Percentiles rank a stretch among this genome's conserved stretches.
Conservation (phyloP, 2,329 filamentous ascomycete species). For the Uncinocarpus reesii region DNA sequence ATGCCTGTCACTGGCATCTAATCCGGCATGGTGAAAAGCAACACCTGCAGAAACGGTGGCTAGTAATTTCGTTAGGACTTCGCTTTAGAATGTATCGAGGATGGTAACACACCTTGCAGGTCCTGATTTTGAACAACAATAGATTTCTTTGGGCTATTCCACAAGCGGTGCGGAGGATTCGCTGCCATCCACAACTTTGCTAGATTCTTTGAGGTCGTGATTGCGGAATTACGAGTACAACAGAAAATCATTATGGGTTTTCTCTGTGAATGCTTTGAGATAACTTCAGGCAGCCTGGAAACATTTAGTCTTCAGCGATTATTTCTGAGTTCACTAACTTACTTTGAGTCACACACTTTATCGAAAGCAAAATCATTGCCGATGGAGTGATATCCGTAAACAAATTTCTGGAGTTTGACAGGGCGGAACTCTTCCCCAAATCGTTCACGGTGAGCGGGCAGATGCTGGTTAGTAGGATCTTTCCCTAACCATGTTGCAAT, state of each 20-base stretch:
- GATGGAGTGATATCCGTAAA: conserved; percentile 57
- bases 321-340: conserved; percentile 16
- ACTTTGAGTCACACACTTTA: conserved; percentile 53
- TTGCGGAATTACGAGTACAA: conserved; percentile 61
- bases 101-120: conserved; percentile 44
- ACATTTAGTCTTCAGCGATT: neutral
- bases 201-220: conserved; percentile 56
- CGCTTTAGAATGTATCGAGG: conserved; percentile 1
- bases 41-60: conserved; percentile 50
- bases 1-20: conserved; percentile 54
- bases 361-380: conserved; percentile 71
- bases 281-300: conserved; percentile 53
- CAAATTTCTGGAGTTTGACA: conserved; percentile 63
- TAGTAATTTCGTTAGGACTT: conserved; percentile 19
- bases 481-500: conserved; percentile 71
- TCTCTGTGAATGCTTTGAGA: conserved; percentile 54
- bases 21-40: conserved; percentile 72
- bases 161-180: conserved; percentile 46
- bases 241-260: conserved; percentile 82
- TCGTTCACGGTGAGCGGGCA: conserved; percentile 56
- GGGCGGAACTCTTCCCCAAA: conserved; percentile 75
- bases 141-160: conserved; percentile 48
- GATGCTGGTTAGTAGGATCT: conserved; percentile 47
- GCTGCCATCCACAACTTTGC: conserved; percentile 54
- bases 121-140: conserved; percentile 50